Conservation (phyloP, 306 rosid species). For the Delonix regia region DNA sequence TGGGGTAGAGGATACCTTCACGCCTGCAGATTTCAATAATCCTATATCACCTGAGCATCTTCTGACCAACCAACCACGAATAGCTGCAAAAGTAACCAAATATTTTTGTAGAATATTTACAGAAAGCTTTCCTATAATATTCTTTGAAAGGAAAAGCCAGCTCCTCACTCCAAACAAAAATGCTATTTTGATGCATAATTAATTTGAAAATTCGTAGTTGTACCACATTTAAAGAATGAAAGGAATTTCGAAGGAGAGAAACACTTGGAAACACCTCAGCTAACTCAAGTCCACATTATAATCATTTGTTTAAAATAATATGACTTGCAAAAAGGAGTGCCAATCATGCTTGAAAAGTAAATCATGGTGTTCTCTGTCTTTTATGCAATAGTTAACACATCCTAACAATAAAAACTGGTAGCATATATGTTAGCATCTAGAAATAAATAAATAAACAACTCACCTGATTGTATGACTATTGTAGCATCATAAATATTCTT, state of each 20-base stretch:
- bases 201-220: not conserved
- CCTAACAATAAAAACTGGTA: constrained; percentile 7
- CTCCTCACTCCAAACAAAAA: not conserved
- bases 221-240: constrained; percentile 8
- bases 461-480: constrained; percentile 78
- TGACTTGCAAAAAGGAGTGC: not conserved
- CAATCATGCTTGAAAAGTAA: not conserved
- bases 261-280: constrained; percentile 12
- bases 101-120: constrained; percentile 16
- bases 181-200: not conserved
- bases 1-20: constrained; percentile 66
- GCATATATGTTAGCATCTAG: not conserved
- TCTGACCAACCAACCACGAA: constrained; percentile 88
- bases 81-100: constrained; percentile 53
- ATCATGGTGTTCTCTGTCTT: not conserved
- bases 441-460: not conserved
- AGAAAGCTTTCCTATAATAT: constrained; percentile 11
- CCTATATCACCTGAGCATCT: constrained; percentile 88
- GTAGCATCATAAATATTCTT: constrained; percentile 57
- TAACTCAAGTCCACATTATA: constrained; percentile 10
- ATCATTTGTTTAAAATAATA: constrained; percentile 5
- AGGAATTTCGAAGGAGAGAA: constrained; percentile 4
- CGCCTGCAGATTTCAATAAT: constrained; percentile 51
- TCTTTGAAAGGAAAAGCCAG: constrained; percentile 5
- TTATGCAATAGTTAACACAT: not conserved